Base-by-base conservation (phyloP, 2,329 filamentous ascomycete species). In the Aspergillus tanneri region DNA sequence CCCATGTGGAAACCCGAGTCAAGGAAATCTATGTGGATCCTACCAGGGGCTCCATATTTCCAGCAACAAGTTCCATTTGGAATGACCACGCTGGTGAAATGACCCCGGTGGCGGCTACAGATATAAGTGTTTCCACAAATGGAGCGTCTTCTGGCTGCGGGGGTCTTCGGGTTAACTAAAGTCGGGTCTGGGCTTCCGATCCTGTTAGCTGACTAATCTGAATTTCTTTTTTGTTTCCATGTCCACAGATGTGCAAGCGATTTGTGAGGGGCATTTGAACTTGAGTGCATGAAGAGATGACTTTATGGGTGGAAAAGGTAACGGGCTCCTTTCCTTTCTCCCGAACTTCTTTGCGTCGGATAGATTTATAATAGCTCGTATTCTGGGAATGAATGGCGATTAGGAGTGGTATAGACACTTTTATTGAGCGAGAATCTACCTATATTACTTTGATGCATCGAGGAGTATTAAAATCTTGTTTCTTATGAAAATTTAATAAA, bases 61-160 rank as follows among this genome's bases (percentile, higher is more conserved):
- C 61, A 3, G 62, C 62, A 19, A 61, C 53, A 42, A 60, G 61
- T 45, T 53, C 58, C n/a, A 51, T 64, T 12, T 67, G 64, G 65
- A 56, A 54, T 23, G 49, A 60, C 18, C 45, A 27, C 23, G 40
- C 41, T 8, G 43, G 18, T 5, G 49, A 44, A 5, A 59, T 59
- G 47, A 46, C 38, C 5, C 44, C 55, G 14, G 37, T 40, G 8
- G 39, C 50, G 25, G 51, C 51, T 9, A 54, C 32, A 22, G 35
- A 28, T 22, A 27, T 46, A 43, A 41, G 39, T 22, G 25, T 28
- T 14, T 11, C 28, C 22, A 10, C 28, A 7, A 18, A 10, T 22
- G 27, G 7, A 3, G 18, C 34, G 27, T 43, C 27, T 32, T 12
- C 27, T 6, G 16, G 27, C 16, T 14, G 19, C 11, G 10, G 41